Percentiles rank a stretch among this genome's conserved stretches.
phyloP scores from a whole-genome alignment of 805 yeast species.

The Kodamaea lidongshanica region DNA sequence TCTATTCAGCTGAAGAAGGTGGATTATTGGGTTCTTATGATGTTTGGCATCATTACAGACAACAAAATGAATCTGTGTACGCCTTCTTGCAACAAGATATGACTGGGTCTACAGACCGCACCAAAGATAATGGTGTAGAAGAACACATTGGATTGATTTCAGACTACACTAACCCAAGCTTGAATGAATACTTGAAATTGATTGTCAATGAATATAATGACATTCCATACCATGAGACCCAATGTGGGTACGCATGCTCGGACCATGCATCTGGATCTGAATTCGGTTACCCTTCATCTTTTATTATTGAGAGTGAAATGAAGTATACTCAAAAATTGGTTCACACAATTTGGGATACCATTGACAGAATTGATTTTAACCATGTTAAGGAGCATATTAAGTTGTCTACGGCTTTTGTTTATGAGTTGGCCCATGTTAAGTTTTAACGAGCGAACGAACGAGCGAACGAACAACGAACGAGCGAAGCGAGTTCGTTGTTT shows the following conservation, averaged over 20 bases:
- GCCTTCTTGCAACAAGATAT: constrained; percentile 94
- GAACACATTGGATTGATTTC: constrained; percentile 76
- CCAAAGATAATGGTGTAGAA: constrained; percentile 44
- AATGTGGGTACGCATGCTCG: constrained; percentile 89
- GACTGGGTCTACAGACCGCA: constrained; percentile 69
- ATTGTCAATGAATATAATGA: constrained; percentile 56
- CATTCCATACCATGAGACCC: constrained; percentile 67
- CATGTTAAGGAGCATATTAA: constrained; percentile 80
- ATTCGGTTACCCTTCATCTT: constrained; percentile 78
- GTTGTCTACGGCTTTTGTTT: constrained; percentile 64
- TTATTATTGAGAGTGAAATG: constrained; percentile 73
- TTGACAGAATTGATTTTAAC: constrained; percentile 70
- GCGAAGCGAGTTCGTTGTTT: too few species aligned
- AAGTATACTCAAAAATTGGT: constrained; percentile 59
- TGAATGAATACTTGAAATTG: constrained; percentile 56
- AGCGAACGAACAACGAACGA: too few species aligned
- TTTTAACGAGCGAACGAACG: too few species aligned
- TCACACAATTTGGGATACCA: constrained; percentile 73
- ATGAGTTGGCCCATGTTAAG: constrained; percentile 45
- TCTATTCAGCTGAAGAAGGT: constrained; percentile 93
- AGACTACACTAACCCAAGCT: constrained; percentile 53
- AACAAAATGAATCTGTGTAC: constrained; percentile 46
- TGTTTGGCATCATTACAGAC: constrained; percentile 53
- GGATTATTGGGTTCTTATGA: constrained; percentile 84
- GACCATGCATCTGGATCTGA: constrained; percentile 86